Conservation (phyloP, 345 rosid species). For the Brassica nigra region DNA sequence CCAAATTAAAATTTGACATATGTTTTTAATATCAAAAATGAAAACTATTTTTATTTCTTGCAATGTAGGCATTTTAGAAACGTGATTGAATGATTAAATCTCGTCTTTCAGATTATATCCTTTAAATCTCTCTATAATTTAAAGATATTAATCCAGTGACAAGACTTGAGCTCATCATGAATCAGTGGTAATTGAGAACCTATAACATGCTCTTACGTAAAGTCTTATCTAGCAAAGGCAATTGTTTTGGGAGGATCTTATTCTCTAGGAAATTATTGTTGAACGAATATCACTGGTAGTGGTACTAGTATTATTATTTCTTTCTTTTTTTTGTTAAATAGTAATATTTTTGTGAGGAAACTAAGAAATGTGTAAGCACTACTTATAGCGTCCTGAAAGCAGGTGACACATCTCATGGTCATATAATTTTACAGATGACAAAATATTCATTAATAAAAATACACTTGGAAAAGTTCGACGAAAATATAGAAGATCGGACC, state of each 20-base stretch:
- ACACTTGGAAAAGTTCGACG: constrained; percentile 13
- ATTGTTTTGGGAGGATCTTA: background rate
- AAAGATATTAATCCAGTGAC: background rate
- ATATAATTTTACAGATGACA: constrained; percentile 14
- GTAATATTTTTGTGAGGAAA: background rate
- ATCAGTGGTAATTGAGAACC: background rate
- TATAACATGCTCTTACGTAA: background rate
- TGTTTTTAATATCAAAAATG: background rate
- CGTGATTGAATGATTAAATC: background rate
- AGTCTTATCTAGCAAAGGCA: background rate
- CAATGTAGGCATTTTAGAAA: background rate
- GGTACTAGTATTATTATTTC: too few species aligned
- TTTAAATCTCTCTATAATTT: background rate
- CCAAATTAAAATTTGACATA: background rate
- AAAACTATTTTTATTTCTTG: background rate
- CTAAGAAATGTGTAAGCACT: constrained; percentile 29
- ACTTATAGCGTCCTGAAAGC: constrained; percentile 27
- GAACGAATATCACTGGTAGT: background rate
- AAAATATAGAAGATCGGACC: constrained; percentile 29
- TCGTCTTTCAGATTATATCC: background rate
- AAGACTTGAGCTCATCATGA: background rate
- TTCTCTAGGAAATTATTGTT: background rate
- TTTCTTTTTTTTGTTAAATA: background rate
- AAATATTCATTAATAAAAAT: constrained; percentile 10
- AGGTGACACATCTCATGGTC: constrained; percentile 37